Conservation (phyloP, 345 rosid species). For the Lepidium aucheri region DNA sequence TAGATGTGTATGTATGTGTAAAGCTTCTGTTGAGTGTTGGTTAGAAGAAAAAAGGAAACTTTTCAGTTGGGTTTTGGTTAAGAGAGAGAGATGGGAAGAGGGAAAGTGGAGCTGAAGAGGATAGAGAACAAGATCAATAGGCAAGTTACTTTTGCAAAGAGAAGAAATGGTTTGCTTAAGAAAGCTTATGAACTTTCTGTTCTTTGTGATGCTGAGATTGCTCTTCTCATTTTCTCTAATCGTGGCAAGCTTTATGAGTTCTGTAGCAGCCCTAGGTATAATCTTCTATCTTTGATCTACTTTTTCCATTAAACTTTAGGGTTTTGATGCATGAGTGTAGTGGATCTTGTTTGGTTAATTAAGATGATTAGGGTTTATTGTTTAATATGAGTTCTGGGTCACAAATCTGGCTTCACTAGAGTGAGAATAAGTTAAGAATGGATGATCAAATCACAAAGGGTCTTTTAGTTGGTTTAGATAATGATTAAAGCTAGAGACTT, state of each 20-base stretch:
- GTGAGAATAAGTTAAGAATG: conserved; percentile 1
- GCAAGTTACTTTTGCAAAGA: conserved; percentile 33
- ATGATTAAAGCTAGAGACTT: conserved; percentile 19
- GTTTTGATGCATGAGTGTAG: not conserved
- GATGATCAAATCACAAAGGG: conserved; percentile 1
- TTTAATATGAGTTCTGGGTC: not conserved
- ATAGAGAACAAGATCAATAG: conserved; percentile 59
- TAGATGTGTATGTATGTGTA: not conserved
- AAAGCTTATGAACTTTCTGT: conserved; percentile 35
- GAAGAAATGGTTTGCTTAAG: conserved; percentile 32
- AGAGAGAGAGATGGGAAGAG: conserved; percentile 45
- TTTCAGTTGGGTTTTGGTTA: conserved; percentile 15
- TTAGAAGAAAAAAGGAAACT: not conserved
- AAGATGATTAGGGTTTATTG: conserved; percentile 10
- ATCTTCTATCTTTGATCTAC: not conserved
- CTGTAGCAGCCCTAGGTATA: conserved; percentile 48
- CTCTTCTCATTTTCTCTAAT: conserved; percentile 60
- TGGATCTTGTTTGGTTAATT: not conserved
- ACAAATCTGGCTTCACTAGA: not conserved
- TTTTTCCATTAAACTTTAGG: conserved; percentile 8
- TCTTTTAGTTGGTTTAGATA: conserved; percentile 1
- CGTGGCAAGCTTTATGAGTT: conserved; percentile 61
- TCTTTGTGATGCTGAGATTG: conserved; percentile 37
- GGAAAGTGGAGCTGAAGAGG: conserved; percentile 55
- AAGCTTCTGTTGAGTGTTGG: conserved; percentile 12